These are phyloP conservation scores for Ceratocystis cacaofunesta DNA, from an alignment of 2,329 filamentous ascomycete genomes.

Conservation along the genomic window DNA sequence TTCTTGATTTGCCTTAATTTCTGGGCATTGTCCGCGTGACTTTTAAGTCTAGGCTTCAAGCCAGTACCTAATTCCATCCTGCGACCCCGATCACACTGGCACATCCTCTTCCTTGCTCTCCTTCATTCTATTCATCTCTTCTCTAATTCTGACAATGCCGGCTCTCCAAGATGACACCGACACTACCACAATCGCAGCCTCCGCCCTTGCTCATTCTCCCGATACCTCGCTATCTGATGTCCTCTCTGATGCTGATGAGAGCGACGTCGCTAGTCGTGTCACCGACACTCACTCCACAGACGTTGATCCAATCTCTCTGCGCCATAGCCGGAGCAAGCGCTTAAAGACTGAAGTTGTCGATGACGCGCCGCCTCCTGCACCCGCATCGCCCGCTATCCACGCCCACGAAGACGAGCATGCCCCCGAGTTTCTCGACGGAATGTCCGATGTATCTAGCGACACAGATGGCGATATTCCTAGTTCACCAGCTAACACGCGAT, in stretches of 20 bases:
- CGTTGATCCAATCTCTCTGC: constrained; percentile 22
- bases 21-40: not conserved
- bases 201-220: not conserved
- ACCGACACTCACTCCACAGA: constrained; percentile 1
- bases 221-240: constrained; percentile 8
- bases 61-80: no score
- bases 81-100: no score
- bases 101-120: no score
- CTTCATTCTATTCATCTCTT: not conserved
- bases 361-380: constrained; percentile 31
- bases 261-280: not conserved
- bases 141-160: constrained; percentile 7
- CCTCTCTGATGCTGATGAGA: constrained; percentile 27
- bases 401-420: constrained; percentile 31
- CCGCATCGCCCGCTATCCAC: constrained; percentile 20
- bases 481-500: constrained; percentile 49
- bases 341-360: constrained; percentile 32
- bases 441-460: constrained; percentile 73
- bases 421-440: constrained; percentile 39
- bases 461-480: constrained; percentile 73
- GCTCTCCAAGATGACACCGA: constrained; percentile 9
- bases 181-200: not conserved
- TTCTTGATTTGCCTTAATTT: not conserved
- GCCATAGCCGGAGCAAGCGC: constrained; percentile 26
- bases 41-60: not conserved